Percentiles rank a stretch among this genome's conserved stretches.
Conservation (phyloP, 768 basidiomycete species). For the Lactifluus pinguis region DNA sequence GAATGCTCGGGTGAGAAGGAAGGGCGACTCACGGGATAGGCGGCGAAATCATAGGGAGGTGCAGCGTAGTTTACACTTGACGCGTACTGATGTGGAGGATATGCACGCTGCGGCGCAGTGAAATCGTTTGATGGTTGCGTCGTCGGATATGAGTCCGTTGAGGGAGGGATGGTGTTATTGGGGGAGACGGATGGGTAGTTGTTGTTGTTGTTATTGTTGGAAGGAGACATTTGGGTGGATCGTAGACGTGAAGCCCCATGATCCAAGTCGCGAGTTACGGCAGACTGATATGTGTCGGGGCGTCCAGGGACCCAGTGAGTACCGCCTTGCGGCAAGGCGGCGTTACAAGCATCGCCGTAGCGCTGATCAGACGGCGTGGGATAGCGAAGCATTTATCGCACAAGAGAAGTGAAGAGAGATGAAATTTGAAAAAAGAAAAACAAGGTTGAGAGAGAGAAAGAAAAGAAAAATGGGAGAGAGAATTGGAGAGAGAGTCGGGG, state of each 20-base stretch:
- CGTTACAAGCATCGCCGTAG: background rate
- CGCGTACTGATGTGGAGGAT: background rate
- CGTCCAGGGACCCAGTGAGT: slow-evolving; percentile 1
- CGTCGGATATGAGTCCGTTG: background rate
- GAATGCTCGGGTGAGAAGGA: background rate
- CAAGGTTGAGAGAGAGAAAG: background rate
- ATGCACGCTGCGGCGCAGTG: background rate
- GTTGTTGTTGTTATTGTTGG: background rate
- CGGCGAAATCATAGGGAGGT: slow-evolving; percentile 14
- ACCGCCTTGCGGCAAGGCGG: slow-evolving; percentile 1
- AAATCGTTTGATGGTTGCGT: background rate
- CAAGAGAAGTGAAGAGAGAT: background rate
- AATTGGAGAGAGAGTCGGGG: background rate
- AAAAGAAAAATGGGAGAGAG: background rate
- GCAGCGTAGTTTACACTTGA: slow-evolving; percentile 1
- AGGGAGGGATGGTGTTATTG: background rate
- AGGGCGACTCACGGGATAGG: slow-evolving; percentile 8
- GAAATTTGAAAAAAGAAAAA: background rate
- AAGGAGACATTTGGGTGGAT: background rate
- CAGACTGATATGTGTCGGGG: slow-evolving; percentile 3
- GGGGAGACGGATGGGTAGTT: background rate
- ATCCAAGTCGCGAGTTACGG: slow-evolving; percentile 12
- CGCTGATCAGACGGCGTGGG: slow-evolving; percentile 4
- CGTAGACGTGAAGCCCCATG: background rate
- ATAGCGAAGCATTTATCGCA: background rate